Conservation (phyloP, 306 rosid genomes). For the Urtica urens region DNA sequence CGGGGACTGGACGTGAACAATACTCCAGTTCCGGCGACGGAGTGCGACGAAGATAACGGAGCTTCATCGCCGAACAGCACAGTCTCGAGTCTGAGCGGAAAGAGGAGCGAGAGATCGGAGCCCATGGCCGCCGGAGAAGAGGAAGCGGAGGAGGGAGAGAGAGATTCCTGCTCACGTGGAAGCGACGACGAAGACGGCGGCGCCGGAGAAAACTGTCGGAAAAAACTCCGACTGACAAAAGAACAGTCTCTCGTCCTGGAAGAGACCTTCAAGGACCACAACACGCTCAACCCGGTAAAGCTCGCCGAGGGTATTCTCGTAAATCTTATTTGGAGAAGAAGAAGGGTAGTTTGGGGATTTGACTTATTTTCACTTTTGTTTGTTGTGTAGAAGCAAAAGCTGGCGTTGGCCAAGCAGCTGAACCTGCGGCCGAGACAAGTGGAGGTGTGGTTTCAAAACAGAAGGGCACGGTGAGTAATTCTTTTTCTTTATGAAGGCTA, state of each 20-base stretch:
- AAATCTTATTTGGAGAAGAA: neutral
- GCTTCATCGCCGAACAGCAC: slow-evolving; percentile 92
- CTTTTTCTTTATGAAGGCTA: slow-evolving; percentile 1
- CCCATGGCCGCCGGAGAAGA: slow-evolving; percentile 35
- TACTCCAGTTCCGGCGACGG: slow-evolving; percentile 14
- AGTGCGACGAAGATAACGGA: slow-evolving; percentile 50
- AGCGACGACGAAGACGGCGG: slow-evolving; percentile 57
- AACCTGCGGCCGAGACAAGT: slow-evolving; percentile 80
- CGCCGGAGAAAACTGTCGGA: slow-evolving; percentile 50
- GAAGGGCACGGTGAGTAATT: slow-evolving; percentile 77
- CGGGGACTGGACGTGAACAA: slow-evolving; percentile 53
- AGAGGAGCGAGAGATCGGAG: slow-evolving; percentile 59
- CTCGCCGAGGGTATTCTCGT: neutral
- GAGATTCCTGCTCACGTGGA: slow-evolving; percentile 52
- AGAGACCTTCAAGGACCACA: slow-evolving; percentile 82
- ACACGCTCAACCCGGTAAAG: slow-evolving; percentile 74
- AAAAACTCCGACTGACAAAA: slow-evolving; percentile 77
- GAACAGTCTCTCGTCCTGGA: slow-evolving; percentile 72
- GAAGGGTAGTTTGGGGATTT: neutral
- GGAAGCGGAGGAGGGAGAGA: slow-evolving; percentile 39
- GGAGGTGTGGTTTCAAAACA: slow-evolving; percentile 98
- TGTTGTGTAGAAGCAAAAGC: slow-evolving; percentile 70
- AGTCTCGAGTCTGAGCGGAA: slow-evolving; percentile 69
- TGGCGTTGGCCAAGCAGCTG: slow-evolving; percentile 70
- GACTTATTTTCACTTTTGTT: neutral